These are phyloP conservation scores for Allium cepa DNA, from an alignment of 106 monocot genomes.

Conservation along the genomic window DNA sequence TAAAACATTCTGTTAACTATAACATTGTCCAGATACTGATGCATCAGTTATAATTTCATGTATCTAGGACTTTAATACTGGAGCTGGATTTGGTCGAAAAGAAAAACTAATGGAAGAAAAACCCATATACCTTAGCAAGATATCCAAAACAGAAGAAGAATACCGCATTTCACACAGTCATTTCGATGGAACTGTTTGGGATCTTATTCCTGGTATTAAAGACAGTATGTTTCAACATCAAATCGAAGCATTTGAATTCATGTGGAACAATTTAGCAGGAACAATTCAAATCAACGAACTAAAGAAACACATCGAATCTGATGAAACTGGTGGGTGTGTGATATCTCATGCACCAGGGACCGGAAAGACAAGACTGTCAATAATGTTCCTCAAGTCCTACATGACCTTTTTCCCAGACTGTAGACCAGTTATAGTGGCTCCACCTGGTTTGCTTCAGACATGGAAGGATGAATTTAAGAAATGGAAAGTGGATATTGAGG, in stretches of 20 bases:
- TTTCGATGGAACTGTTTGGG: conserved; percentile 61
- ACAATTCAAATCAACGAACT: conserved; percentile 23
- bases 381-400: conserved; percentile 62
- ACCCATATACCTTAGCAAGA: neutral
- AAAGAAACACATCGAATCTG: neutral
- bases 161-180: neutral
- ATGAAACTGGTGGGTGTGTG: conserved; percentile 38
- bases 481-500: conserved; percentile 20
- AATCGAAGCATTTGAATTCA: conserved; percentile 69
- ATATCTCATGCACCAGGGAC: conserved; percentile 89
- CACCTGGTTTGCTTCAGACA: conserved; percentile 40
- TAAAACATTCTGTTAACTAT: too few species aligned
- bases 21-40: too few species aligned
- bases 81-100: conserved; percentile 12
- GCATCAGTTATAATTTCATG: neutral
- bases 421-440: conserved; percentile 64
- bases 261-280: conserved; percentile 43
- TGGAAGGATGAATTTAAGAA: conserved; percentile 63
- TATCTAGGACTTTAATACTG: conserved; percentile 3
- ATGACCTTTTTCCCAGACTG: conserved; percentile 48
- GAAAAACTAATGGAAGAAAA: conserved; percentile 1
- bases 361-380: conserved; percentile 62
- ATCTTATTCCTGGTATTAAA: conserved; percentile 47
- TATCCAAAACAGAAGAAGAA: neutral
- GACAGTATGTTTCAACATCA: conserved; percentile 49